Base-by-base conservation (phyloP, 164 flowering plant genomes). In the Dillenia suffruticosa region DNA sequence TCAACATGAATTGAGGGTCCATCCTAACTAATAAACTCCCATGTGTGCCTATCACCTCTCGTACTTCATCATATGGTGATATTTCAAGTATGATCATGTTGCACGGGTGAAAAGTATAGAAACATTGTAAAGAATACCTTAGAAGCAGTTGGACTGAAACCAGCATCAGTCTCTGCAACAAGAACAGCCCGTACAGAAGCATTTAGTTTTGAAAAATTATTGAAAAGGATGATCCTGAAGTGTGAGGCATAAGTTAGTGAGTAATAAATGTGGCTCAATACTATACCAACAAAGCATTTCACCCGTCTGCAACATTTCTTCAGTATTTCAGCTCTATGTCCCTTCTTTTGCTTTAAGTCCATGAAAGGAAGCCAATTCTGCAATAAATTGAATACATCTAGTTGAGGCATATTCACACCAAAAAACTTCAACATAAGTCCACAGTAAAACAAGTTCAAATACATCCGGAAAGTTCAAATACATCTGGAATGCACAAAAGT, bases 91-190 rank as follows among this genome's bases (percentile, higher is more conserved):
- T 19, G 22, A 19, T 19, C 22, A 19, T 19, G 22, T 19, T 19
- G 22, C 22, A 19, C 22, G 1, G 22, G 22, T 19, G 22, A 19
- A 19, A 1, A 19, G 1, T 19, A 19, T 19, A 19, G 22, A 19
- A 19, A 19, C 22, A 19, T 19, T 19, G 22, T 19, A 19, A 19
- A 19, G 22, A 19, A 51, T 77, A 82, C 97, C 88, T 90, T 90
- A 1, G 82, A 84, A 32, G 84, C 83, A 32, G 86, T 86, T 49
- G 97, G 97, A 59, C 69, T 76, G 65, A 90, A 86, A 56, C 97
- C 95, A 52, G 89, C 89, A 85, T 90, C 97, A 15, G 87, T 81
- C 4, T 88, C 97, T 88, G 87, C 73, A 79, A 67, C 45, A 50
- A 70, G 11, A 71, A 70, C 47, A 63, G 9, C 14, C 5, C 48